These are phyloP conservation scores for Phanerochaete sordida DNA, from an alignment of 768 basidiomycete species.

Conservation along the genomic window DNA sequence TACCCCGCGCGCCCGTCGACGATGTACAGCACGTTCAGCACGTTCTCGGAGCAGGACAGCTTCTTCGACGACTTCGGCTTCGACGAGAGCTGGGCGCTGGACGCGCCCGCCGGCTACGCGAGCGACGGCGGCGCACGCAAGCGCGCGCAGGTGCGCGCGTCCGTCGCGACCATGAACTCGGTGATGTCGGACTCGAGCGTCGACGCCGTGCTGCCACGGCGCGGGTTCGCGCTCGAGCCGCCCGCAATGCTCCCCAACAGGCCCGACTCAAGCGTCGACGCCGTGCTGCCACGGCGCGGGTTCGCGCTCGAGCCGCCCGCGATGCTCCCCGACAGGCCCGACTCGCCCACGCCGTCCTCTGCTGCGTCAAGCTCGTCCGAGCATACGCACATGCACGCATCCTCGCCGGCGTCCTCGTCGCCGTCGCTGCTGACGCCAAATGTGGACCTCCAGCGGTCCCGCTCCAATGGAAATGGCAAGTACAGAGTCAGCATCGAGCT, in stretches of 20 bases:
- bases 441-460: constrained; percentile 10
- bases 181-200: constrained; percentile 26
- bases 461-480: constrained; percentile 18
- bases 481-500: constrained; percentile 11
- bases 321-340: background rate
- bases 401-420: constrained; percentile 5
- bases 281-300: constrained; percentile 17
- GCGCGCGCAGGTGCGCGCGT: constrained; percentile 14
- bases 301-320: background rate
- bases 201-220: constrained; percentile 24
- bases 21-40: constrained; percentile 4
- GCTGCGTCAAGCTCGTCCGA: background rate
- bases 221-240: background rate
- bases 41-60: background rate
- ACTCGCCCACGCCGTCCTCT: background rate
- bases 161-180: constrained; percentile 28
- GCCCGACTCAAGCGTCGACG: constrained; percentile 21
- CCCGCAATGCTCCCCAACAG: background rate
- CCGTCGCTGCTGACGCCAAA: background rate
- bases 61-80: background rate
- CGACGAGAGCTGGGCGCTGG: background rate
- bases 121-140: background rate
- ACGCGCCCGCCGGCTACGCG: background rate
- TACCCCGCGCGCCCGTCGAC: background rate
- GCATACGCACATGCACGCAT: background rate